Conservation (phyloP, 345 rosid genomes). For the Brassica juncea region DNA sequence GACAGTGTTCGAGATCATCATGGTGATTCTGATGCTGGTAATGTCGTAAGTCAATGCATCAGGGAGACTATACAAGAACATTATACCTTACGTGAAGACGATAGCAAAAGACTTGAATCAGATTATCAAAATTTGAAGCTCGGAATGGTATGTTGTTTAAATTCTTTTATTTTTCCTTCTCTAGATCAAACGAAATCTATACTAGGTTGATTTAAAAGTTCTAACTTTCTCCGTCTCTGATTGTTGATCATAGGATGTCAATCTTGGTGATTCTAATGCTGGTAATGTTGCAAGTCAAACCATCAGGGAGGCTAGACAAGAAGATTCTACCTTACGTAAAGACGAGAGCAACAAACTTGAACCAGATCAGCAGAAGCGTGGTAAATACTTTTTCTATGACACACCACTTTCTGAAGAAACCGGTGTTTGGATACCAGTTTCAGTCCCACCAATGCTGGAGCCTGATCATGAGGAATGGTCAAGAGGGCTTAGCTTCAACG, state of each 20-base stretch:
- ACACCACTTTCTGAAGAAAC: conserved; percentile 80
- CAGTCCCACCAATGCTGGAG: conserved; percentile 90
- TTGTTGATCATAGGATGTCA: conserved; percentile 36
- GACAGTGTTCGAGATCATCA: neutral
- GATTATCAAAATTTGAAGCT: conserved; percentile 30
- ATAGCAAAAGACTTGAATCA: conserved; percentile 11
- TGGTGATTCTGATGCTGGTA: conserved; percentile 25
- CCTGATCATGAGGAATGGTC: conserved; percentile 64
- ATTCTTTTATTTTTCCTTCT: no score
- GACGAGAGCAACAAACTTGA: conserved; percentile 16
- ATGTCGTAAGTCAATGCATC: conserved; percentile 1
- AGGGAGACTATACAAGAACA: conserved; percentile 19
- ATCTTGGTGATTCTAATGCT: conserved; percentile 7
- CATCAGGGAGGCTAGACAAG: neutral
- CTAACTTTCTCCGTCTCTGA: neutral
- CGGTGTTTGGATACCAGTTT: conserved; percentile 94
- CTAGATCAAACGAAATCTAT: neutral
- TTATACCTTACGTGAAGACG: conserved; percentile 15
- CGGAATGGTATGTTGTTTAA: neutral
- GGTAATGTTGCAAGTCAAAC: neutral
- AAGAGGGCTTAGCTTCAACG: conserved; percentile 60
- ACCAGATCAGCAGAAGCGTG: conserved; percentile 39
- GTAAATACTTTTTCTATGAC: conserved; percentile 84
- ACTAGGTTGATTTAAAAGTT: neutral
- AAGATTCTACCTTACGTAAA: conserved; percentile 6